Base-by-base conservation (phyloP, 768 basidiomycete genomes). In the Pisolithus microcarpus region DNA sequence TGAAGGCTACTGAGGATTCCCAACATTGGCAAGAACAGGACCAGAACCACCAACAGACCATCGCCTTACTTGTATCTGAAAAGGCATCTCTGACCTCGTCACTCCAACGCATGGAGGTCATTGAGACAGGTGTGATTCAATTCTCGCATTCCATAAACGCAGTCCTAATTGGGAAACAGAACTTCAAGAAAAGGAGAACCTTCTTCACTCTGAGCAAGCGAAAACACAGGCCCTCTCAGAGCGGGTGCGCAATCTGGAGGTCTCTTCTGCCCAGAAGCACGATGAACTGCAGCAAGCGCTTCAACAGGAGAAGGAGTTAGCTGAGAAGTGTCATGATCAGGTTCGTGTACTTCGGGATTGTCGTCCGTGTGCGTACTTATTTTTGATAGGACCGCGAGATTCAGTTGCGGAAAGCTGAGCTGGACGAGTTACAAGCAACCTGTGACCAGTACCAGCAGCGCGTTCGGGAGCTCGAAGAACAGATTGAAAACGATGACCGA, bases 401-500 rank as follows among this genome's bases (percentile, higher is more conserved):
- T 9, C 85, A 88, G 53, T 69, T 81, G 38, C 71, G 76, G n/a
- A 79, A 75, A 53, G 76, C 74, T 0, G 72, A 78, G 3, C 62
- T 78, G 7, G 68, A 72, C 40, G 81, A 84, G 36, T 65, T 79
- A 30, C 78, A 75, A 45, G 68, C 74, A 37, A 74, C 81, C 52
- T 74, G 77, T 5, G 77, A 78, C 45, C 75, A 77, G 43, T 73
- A 75, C 54, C 75, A 77, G 52, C 75, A 80, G 42, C 73, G 78
- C 49, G 74, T 84, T 23, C 81, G 80, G 24, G 87, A 91, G 56
- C 67, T 92, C 30, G 81, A 87, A 59, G 89, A 91, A 54, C 85
- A 88, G 56, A 83, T 92, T 19, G 81, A 91, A 64, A 83, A 79
- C 53, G 89, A 92, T 61, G 87, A 91, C 65, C 82, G 86, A 38